Percentiles rank a stretch among this genome's conserved stretches.
phyloP scores from a whole-genome alignment of 768 basidiomycete genomes.

The Cyclocybe aegerita region DNA sequence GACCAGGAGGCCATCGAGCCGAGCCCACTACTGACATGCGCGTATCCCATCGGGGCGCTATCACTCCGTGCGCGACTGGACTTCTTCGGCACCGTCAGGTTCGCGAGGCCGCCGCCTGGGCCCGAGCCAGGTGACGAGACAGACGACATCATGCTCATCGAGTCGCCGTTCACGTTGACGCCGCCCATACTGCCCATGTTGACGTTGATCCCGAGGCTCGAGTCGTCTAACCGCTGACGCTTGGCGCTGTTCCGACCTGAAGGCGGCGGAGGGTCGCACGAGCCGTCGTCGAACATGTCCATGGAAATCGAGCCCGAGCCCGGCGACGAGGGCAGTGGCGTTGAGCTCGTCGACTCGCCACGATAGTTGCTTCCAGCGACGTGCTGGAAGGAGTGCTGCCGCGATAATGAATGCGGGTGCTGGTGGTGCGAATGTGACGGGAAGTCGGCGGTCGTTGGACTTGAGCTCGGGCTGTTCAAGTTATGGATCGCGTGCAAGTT shows the following conservation, averaged over 20 bases:
- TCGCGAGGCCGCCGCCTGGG: constrained; percentile 16
- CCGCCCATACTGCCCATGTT: constrained; percentile 12
- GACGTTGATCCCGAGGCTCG: constrained; percentile 25
- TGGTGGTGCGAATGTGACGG: constrained; percentile 31
- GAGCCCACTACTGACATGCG: constrained; percentile 2
- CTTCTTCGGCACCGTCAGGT: constrained; percentile 34
- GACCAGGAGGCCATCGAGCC: constrained; percentile 11
- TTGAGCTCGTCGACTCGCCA: constrained; percentile 31
- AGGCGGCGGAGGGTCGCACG: constrained; percentile 21
- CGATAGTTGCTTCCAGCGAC: constrained; percentile 22
- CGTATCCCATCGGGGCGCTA: constrained; percentile 63
- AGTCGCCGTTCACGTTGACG: constrained; percentile 14
- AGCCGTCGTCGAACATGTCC: constrained; percentile 44
- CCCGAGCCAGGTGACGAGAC: constrained; percentile 33
- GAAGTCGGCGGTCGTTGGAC: constrained; percentile 52
- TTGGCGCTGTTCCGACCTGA: constrained; percentile 39
- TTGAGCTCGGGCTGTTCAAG: constrained; percentile 48
- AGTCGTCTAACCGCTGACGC: constrained; percentile 51
- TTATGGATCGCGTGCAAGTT: constrained; percentile 47
- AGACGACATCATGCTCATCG: constrained; percentile 31
- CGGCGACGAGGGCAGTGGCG: constrained; percentile 39
- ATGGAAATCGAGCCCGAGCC: constrained; percentile 40
- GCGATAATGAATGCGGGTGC: constrained; percentile 47
- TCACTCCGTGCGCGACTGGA: constrained; percentile 63
- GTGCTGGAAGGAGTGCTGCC: constrained; percentile 64